Evolutionary conservation across 768 basidiomycete genomes (phyloP).

Genomic region (Boletellus ananiceps): DNA sequence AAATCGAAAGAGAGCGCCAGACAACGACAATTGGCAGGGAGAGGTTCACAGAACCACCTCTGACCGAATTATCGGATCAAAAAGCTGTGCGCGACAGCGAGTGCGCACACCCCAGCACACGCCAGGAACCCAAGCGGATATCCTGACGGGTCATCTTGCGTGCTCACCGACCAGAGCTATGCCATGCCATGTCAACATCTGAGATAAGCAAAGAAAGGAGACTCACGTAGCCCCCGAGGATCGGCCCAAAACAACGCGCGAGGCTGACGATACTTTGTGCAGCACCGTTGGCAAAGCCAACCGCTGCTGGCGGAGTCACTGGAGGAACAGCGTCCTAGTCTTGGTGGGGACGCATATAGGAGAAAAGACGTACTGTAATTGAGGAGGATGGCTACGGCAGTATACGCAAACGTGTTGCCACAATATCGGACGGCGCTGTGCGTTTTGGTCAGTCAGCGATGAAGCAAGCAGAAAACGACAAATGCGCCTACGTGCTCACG

Average conservation of each 20-base stretch:
- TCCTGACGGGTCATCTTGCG: slow-evolving; percentile 61
- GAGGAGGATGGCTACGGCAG: slow-evolving; percentile 81
- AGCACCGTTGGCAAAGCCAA: slow-evolving; percentile 91
- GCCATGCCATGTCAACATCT: slow-evolving; percentile 2
- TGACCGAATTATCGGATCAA: slow-evolving; percentile 67
- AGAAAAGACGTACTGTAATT: slow-evolving; percentile 63
- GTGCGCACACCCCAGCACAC: slow-evolving; percentile 55
- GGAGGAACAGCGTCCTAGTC: slow-evolving; percentile 1
- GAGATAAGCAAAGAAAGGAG: background rate
- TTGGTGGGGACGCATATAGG: background rate
- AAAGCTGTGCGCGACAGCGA: slow-evolving; percentile 68
- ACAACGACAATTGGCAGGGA: too few relatives aligned
- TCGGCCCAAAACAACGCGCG: slow-evolving; percentile 85
- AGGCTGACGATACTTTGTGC: slow-evolving; percentile 95
- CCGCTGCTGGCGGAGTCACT: slow-evolving; percentile 89
- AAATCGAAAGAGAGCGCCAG: background rate
- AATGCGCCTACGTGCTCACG: slow-evolving; percentile 68
- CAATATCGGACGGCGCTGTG: slow-evolving; percentile 81
- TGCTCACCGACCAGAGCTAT: slow-evolving; percentile 72
- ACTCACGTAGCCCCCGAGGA: slow-evolving; percentile 74
- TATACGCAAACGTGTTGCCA: slow-evolving; percentile 86
- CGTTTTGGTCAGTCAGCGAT: background rate
- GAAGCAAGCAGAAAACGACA: background rate
- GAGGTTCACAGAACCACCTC: background rate
- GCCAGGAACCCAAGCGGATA: slow-evolving; percentile 72